phyloP scores from a whole-genome alignment of 176 grass and related monocot genomes.

The Thalia dealbata region DNA sequence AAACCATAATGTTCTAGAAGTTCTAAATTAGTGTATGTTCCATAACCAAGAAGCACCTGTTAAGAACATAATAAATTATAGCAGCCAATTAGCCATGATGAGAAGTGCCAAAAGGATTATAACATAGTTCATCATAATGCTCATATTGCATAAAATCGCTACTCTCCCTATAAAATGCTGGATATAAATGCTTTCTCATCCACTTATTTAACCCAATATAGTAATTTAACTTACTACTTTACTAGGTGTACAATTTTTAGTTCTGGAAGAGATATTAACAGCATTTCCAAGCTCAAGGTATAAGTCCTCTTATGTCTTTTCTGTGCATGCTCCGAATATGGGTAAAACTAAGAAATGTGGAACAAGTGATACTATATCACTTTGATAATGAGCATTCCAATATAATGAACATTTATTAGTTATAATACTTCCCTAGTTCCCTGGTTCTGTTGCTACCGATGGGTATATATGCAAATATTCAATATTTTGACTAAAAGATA shows the following conservation, averaged over 20 bases:
- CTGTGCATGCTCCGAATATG: not conserved
- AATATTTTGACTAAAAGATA: not conserved
- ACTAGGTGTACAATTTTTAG: not conserved
- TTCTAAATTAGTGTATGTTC: conserved; percentile 70
- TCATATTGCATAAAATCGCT: no score
- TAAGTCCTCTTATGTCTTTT: not conserved
- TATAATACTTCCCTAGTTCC: no score
- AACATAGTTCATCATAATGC: no score
- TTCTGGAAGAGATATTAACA: not conserved
- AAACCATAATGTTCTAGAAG: conserved; percentile 95
- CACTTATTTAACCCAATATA: no score
- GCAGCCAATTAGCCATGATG: not conserved
- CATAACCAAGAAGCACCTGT: conserved; percentile 79
- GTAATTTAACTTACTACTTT: not conserved
- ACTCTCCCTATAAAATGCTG: no score
- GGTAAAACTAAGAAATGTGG: not conserved
- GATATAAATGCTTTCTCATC: no score
- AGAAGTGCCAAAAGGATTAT: not conserved
- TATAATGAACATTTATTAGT: not conserved
- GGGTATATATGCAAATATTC: not conserved
- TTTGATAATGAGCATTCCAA: not conserved
- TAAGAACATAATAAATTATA: conserved; percentile 3
- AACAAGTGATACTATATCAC: not conserved
- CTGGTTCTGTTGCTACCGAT: not conserved
- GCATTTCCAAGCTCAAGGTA: not conserved